Percentiles rank a stretch among this genome's conserved stretches.
These are phyloP conservation scores for Lathyrus aphaca DNA, from an alignment of 306 rosid species.

Conservation along the genomic window DNA sequence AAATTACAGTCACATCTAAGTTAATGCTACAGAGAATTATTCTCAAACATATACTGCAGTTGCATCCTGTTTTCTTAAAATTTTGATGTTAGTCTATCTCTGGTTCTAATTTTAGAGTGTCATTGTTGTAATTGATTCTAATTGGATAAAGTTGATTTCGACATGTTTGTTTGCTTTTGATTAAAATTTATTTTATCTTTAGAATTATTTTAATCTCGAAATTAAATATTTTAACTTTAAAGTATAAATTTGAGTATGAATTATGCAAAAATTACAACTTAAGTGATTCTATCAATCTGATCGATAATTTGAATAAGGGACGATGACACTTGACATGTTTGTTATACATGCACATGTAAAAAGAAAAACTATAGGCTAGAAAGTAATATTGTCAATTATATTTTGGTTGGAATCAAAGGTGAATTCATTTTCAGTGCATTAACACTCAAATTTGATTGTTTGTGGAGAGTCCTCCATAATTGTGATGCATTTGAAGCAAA, in stretches of 20 bases:
- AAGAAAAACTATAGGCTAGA: not conserved
- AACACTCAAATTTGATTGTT: conserved; percentile 44
- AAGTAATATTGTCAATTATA: not conserved
- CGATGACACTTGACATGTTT: not conserved
- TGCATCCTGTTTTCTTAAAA: not conserved
- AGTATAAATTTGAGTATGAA: too few species aligned
- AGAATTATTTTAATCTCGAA: too few species aligned
- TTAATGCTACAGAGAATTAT: not conserved
- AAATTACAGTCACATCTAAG: not conserved
- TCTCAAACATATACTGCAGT: not conserved
- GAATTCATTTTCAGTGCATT: conserved; percentile 34
- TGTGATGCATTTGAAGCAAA: conserved; percentile 46
- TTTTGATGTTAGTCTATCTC: not conserved
- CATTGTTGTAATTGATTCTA: too few species aligned
- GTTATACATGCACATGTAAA: not conserved
- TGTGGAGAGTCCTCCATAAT: conserved; percentile 32
- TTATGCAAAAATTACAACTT: not conserved
- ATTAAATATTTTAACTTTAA: too few species aligned
- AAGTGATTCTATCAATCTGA: not conserved
- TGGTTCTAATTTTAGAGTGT: too few species aligned
- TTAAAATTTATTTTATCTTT: too few species aligned
- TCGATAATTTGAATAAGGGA: not conserved
- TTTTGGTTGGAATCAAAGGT: not conserved
- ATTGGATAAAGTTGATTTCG: too few species aligned
- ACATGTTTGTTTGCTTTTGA: too few species aligned